phyloP scores from a whole-genome alignment of 805 yeast species.

The Metschnikowia bowlesiae region DNA sequence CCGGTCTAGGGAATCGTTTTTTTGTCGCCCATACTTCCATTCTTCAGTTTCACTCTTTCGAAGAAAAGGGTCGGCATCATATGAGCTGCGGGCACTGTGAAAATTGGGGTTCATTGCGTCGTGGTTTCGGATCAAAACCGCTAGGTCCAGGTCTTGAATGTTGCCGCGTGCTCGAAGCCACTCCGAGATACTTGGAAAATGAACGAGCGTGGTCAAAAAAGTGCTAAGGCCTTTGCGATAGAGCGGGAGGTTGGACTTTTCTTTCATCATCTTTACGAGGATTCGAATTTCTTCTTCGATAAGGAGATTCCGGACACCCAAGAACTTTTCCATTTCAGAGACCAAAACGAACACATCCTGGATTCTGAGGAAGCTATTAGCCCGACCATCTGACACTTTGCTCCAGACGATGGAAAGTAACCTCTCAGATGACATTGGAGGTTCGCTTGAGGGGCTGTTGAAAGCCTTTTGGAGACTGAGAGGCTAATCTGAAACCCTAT shows the following conservation, averaged over 20 bases:
- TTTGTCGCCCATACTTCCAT: neutral
- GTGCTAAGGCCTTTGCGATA: conserved; percentile 9
- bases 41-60: no score
- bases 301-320: conserved; percentile 8
- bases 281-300: conserved; percentile 8
- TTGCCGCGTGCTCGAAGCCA: conserved; percentile 1
- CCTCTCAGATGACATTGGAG: neutral
- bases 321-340: conserved; percentile 10
- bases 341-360: conserved; percentile 9
- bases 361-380: conserved; percentile 5
- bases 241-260: conserved; percentile 11
- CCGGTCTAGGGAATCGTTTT: neutral
- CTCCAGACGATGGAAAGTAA: conserved; percentile 13
- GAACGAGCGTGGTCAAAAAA: conserved; percentile 15
- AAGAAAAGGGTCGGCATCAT: no score
- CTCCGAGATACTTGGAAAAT: conserved; percentile 7
- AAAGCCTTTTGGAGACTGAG: neutral
- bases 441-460: neutral
- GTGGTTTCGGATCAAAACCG: neutral
- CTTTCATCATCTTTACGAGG: conserved; percentile 8
- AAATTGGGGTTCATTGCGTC: neutral
- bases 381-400: neutral
- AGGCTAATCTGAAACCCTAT: neutral
- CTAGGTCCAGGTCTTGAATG: neutral
- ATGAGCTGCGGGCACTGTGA: neutral